Evolutionary conservation across 768 basidiomycete genomes (phyloP).

Genomic region (Pleurotus cornucopiae): DNA sequence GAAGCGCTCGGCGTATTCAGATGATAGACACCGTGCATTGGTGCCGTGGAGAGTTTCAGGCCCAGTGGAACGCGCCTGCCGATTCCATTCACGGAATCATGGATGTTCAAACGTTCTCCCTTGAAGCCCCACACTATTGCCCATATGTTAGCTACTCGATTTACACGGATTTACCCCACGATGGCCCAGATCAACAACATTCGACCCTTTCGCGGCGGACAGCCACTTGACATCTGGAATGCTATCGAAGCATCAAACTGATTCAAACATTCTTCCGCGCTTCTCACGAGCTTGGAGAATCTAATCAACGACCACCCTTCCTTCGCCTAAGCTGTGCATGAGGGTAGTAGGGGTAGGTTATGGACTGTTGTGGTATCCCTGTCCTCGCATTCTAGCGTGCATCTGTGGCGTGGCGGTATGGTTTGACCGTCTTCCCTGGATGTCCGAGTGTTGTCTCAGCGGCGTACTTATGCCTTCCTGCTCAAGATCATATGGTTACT

Average conservation of each 20-base stretch:
- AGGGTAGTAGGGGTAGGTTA: too few relatives aligned
- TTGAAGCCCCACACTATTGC: too few relatives aligned
- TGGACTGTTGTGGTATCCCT: neutral
- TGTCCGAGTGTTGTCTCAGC: neutral
- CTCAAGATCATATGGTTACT: neutral
- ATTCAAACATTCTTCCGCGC: neutral
- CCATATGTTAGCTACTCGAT: too few relatives aligned
- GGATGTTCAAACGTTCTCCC: too few relatives aligned
- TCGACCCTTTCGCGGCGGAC: neutral
- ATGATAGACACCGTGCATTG: too few relatives aligned
- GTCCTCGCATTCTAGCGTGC: conserved; percentile 5
- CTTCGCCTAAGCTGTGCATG: neutral
- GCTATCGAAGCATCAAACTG: conserved; percentile 2
- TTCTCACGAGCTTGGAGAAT: conserved; percentile 4
- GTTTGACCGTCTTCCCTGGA: neutral
- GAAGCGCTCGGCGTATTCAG: too few relatives aligned
- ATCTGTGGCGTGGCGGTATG: conserved; percentile 6
- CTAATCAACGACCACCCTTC: neutral
- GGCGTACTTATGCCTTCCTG: neutral
- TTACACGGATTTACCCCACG: too few relatives aligned
- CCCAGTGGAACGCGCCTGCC: too few relatives aligned
- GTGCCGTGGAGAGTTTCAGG: too few relatives aligned
- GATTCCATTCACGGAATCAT: too few relatives aligned
- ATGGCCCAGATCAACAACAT: neutral
- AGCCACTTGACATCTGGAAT: conserved; percentile 3